Evolutionary conservation across 208 protist genomes (phyloP), one percentile per base, ranked within the genome.

Genomic region (Crithidia acanthocephali): DNA sequence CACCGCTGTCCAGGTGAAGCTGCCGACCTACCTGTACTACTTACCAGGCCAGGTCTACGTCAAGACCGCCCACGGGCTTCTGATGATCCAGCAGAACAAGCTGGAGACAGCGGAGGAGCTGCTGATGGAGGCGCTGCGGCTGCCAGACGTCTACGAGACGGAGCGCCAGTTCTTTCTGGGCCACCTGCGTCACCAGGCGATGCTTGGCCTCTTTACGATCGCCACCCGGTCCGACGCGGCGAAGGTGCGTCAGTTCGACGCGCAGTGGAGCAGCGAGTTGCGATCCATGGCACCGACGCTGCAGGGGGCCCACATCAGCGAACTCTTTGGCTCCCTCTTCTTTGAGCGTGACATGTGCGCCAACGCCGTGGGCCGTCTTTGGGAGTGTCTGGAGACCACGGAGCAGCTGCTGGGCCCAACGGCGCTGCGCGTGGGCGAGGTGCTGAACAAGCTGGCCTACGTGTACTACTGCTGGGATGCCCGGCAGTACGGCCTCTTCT

Each of bases 401-500:
- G 76, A 79, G 63, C 48, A 76, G 32, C 68, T 90, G 47, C 59
- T 82, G 18, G 85, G 85, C 28, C 57, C 66, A 8, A 68, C 58
- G 8, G 82, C 81, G 22, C 52, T 61, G 51, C 72, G 72, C 2
- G 81, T 76, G 20, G 82, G 70, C 20, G 76, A 84, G 64, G 60
- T 83, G 47, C 69, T 87, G 32, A 85, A 87, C 71, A 83, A 84
- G 61, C 68, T 91, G 23, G 73, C 79, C 23, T 83, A 81, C 56
- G 76, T 83, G 5, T 91, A 87, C 71, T 91, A 83, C 71, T 58
- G 68, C 50, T 87, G 82, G 79, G 74, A 87, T 51, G 73, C 63
- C 23, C 66, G 51, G n/a, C 69, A 68, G 51, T 87, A 74, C 59
- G 85, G 82, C 52, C 57, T 85, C 22, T 73, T 81, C 53, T 83